Base-by-base conservation (phyloP, 2,329 filamentous ascomycete species). In the Xylariaceae sp. region DNA sequence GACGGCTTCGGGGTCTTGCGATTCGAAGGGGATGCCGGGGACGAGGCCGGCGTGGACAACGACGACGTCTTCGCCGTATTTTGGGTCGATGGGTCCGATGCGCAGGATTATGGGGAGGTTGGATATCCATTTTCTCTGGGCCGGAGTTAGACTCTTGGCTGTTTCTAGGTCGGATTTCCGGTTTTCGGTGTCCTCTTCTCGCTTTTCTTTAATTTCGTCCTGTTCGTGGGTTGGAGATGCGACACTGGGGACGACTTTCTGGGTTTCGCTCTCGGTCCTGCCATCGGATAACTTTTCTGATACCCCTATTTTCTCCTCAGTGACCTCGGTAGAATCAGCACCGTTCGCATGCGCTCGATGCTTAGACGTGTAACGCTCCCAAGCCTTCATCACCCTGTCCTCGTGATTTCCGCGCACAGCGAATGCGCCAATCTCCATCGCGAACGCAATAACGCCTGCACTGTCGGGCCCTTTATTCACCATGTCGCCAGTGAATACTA, bases 351-450 rank as follows among this genome's bases (percentile, higher is more conserved):
- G 4, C 23, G 11, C 30, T 23, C 44, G 53, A 51, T 53, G 49
- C 51, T 54, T 57, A 2, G 34, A 39, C 34, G 54, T 53, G 2
- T 47, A 50, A 42, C 73, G 69, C 34, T 78, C 77, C 62, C 86
- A 82, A 1, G 86, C 81, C 7, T 88, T 80, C n/a, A 97, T 80
- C 17, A 97, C 80, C 18, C 86, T 82, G 72, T 97, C 92, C 72
- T 99, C 94, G 75, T 96, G 90, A 74, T 97, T 97, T 15, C 94
- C 94, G 54, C 93, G 87, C 7, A 97, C 91, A 63, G 86, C 90
- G 35, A 87, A 90, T 18, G 93, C 92, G 54, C 84, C 83, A 44
- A 93, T 76, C 11, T 82, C 75, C 72, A 91, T 88, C 44, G 90
- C 87, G 48, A 92, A 79, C 59, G 88, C 83, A 52, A 97, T 80